phyloP scores from a whole-genome alignment of 345 rosid genomes.

The Arabidopsis thaliana region DNA sequence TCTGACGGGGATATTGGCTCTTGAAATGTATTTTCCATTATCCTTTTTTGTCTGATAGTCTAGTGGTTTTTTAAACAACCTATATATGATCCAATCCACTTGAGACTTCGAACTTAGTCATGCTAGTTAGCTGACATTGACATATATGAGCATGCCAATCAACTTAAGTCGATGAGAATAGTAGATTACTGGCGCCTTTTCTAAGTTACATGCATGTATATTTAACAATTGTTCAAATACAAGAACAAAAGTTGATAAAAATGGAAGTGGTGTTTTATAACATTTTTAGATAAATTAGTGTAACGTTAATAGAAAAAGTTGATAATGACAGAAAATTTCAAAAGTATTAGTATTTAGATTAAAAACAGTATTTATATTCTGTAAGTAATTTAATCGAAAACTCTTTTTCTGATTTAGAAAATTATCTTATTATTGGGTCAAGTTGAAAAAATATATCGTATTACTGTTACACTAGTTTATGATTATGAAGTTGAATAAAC shows the following conservation, averaged over 20 bases:
- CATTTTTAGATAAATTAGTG: neutral
- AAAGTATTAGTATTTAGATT: neutral
- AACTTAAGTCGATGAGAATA: neutral
- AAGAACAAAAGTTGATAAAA: too few species aligned
- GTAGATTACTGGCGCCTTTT: neutral
- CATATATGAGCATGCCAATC: constrained; percentile 2
- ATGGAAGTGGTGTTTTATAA: neutral
- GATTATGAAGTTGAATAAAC: neutral
- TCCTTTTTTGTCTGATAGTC: neutral
- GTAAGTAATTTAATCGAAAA: neutral
- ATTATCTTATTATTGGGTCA: neutral
- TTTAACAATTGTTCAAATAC: neutral
- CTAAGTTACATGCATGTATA: neutral
- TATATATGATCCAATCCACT: constrained; percentile 2
- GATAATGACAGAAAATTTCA: neutral
- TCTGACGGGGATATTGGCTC: neutral
- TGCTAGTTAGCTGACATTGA: constrained; percentile 18
- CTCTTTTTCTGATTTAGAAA: neutral
- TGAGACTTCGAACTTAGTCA: constrained; percentile 13
- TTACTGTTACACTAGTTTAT: neutral
- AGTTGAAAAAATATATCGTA: neutral
- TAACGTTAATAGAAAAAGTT: neutral
- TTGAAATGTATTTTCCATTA: neutral
- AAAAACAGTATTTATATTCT: neutral
- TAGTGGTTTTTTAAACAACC: neutral